phyloP scores from a whole-genome alignment of 805 yeast genomes.

The Middelhovenomyces tepae region DNA sequence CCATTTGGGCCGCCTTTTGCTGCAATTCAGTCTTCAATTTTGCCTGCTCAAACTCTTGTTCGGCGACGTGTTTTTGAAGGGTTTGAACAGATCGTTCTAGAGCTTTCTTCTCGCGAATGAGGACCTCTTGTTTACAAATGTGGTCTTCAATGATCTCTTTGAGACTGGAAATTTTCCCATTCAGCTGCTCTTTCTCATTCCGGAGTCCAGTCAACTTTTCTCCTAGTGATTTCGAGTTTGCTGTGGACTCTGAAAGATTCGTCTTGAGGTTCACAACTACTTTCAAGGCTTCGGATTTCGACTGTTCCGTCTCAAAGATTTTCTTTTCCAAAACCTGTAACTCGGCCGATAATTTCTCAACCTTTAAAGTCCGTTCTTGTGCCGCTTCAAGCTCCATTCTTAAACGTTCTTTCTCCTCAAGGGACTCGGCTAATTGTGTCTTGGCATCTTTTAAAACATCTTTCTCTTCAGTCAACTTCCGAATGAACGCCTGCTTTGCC shows the following conservation, averaged over 20 bases:
- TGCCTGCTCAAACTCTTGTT: slow-evolving; percentile 9
- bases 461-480: slow-evolving; percentile 11
- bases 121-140: slow-evolving; percentile 14
- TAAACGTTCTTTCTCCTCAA: slow-evolving; percentile 11
- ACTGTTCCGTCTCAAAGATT: slow-evolving; percentile 14
- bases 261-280: slow-evolving; percentile 8
- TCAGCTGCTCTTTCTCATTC: slow-evolving; percentile 7
- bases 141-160: slow-evolving; percentile 15
- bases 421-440: slow-evolving; percentile 6
- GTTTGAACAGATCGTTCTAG: slow-evolving; percentile 14
- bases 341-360: slow-evolving; percentile 12
- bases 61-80: slow-evolving; percentile 9
- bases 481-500: slow-evolving; percentile 16
- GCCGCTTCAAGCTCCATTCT: slow-evolving; percentile 16
- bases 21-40: slow-evolving; percentile 16
- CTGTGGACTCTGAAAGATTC: slow-evolving; percentile 6
- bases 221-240: slow-evolving; percentile 5
- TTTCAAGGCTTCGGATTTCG: slow-evolving; percentile 12
- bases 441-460: slow-evolving; percentile 7
- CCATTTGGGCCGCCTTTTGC: slow-evolving; percentile 15
- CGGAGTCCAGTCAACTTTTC: slow-evolving; percentile 5
- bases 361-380: slow-evolving; percentile 12
- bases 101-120: slow-evolving; percentile 12
- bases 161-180: slow-evolving; percentile 13
- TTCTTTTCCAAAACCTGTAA: slow-evolving; percentile 12